These are phyloP conservation scores for Chernovozyma aurita DNA, from an alignment of 1,139 yeast species.

Conservation along the genomic window DNA sequence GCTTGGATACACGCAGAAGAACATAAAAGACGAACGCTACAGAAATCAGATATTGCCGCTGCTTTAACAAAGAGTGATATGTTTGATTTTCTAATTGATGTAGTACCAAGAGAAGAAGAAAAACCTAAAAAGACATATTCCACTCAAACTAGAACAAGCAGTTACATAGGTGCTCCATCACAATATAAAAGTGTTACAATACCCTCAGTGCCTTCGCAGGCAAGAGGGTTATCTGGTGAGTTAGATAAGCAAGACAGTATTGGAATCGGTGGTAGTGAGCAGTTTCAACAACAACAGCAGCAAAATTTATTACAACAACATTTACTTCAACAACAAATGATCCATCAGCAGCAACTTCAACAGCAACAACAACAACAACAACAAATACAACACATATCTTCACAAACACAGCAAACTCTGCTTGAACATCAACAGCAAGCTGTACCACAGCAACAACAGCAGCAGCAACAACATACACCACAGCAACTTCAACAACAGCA, in stretches of 20 bases:
- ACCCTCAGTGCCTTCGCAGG: not conserved
- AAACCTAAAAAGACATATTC: slow-evolving; percentile 41
- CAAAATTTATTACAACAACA: slow-evolving; percentile 8
- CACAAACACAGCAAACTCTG: slow-evolving; percentile 10
- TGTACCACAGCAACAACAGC: slow-evolving; percentile 10
- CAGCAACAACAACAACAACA: slow-evolving; percentile 9
- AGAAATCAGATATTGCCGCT: slow-evolving; percentile 90
- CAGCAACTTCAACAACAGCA: slow-evolving; percentile 10
- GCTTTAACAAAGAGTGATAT: slow-evolving; percentile 92
- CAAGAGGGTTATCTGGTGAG: not conserved
- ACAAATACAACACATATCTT: slow-evolving; percentile 7
- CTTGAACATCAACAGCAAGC: slow-evolving; percentile 10
- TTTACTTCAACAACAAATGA: slow-evolving; percentile 8
- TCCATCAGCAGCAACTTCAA: slow-evolving; percentile 10
- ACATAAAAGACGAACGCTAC: slow-evolving; percentile 88
- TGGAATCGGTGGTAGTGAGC: slow-evolving; percentile 1
- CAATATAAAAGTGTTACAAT: slow-evolving; percentile 1
- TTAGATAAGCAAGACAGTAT: not conserved
- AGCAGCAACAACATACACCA: slow-evolving; percentile 9
- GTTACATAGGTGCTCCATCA: slow-evolving; percentile 4
- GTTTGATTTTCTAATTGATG: slow-evolving; percentile 95
- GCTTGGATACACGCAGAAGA: slow-evolving; percentile 99
- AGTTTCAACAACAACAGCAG: slow-evolving; percentile 8
- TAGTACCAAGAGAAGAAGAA: slow-evolving; percentile 83
- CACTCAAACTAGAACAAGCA: slow-evolving; percentile 14